Conservation (phyloP, 2,329 filamentous ascomycete species). For the Zymoseptoria tritici region DNA sequence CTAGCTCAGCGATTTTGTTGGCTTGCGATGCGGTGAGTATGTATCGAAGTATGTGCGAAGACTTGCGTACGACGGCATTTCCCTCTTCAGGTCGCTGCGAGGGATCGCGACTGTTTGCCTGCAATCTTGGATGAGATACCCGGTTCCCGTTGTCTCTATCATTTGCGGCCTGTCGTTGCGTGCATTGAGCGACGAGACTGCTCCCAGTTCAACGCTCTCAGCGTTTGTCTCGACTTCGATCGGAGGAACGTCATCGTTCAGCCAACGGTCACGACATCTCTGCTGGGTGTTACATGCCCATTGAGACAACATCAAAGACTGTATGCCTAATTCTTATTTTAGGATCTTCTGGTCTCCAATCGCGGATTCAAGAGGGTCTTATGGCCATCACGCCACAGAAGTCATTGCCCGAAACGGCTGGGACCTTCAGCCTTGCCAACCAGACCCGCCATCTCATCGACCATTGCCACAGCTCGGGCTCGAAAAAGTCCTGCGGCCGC, state of each 20-base stretch:
- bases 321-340: background rate
- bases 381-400: too few relatives aligned
- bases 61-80: background rate
- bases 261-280: background rate
- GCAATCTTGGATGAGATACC: background rate
- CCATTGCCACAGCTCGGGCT: too few relatives aligned
- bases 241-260: too few relatives aligned
- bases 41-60: background rate
- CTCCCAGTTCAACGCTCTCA: background rate
- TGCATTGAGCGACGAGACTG: background rate
- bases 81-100: background rate
- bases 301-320: too few relatives aligned
- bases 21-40: background rate
- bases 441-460: too few relatives aligned
- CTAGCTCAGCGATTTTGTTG: background rate
- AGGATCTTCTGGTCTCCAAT: background rate
- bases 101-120: background rate
- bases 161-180: background rate
- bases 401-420: too few relatives aligned
- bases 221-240: too few relatives aligned
- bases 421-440: too few relatives aligned
- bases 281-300: background rate
- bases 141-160: background rate
- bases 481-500: too few relatives aligned
- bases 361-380: background rate